Evolutionary conservation across 805 yeast species (phyloP).

Genomic region (Ogataea minuta): DNA sequence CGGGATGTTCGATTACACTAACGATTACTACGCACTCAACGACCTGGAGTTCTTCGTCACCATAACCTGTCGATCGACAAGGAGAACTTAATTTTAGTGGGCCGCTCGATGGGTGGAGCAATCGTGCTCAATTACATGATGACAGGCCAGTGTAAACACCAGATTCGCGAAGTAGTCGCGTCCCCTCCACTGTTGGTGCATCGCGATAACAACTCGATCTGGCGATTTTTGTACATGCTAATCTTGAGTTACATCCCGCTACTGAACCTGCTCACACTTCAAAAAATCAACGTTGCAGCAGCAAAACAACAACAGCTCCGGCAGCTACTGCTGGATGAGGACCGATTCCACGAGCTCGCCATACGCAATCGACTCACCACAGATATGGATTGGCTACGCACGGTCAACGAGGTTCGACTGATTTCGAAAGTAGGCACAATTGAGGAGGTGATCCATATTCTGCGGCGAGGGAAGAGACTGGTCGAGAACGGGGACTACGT

Average conservation of each 20-base stretch:
- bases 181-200: constrained; percentile 10
- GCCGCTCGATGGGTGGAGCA: constrained; percentile 14
- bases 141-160: constrained; percentile 5
- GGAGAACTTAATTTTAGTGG: constrained; percentile 4
- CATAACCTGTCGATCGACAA: constrained; percentile 9
- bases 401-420: constrained; percentile 10
- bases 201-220: constrained; percentile 5
- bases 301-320: constrained; percentile 7
- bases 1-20: constrained; percentile 9
- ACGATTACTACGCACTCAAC: constrained; percentile 6
- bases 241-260: constrained; percentile 9
- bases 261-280: constrained; percentile 8
- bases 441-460: constrained; percentile 10
- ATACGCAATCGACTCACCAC: constrained; percentile 10
- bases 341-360: constrained; percentile 1
- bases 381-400: constrained; percentile 7
- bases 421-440: constrained; percentile 13
- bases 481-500: constrained; percentile 1
- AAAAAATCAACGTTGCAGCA: constrained; percentile 4
- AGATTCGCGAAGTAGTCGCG: constrained; percentile 4
- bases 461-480: constrained; percentile 5
- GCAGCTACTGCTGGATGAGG: constrained; percentile 3
- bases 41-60: constrained; percentile 12
- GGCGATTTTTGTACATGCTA: constrained; percentile 8
- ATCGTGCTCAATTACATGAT: constrained; percentile 13